A percentile compares a stretch with the other conserved stretches of the same genome.
Conservation (phyloP, 139 green algal species). For the Haematococcus lacustris region DNA sequence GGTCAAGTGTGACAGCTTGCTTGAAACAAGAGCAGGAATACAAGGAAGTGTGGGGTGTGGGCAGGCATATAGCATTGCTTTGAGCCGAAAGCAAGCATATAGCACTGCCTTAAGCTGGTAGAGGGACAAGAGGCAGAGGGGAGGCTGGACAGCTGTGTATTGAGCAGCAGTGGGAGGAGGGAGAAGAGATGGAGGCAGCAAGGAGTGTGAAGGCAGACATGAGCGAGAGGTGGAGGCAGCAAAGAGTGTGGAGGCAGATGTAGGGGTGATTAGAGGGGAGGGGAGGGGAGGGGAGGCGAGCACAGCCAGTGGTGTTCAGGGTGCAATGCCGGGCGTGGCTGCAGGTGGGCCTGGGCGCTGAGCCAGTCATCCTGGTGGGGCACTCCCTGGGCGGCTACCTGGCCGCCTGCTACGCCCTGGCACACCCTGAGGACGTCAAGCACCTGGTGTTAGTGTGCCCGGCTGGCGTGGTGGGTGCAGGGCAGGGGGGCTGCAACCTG, state of each 20-base stretch:
- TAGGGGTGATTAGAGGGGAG: not conserved
- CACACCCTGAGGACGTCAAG: conserved; percentile 71
- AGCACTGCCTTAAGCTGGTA: too few relatives aligned
- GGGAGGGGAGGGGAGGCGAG: not conserved
- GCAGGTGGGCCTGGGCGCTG: not conserved
- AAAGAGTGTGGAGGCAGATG: not conserved
- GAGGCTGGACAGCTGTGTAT: too few relatives aligned
- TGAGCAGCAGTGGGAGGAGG: not conserved
- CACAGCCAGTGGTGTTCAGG: not conserved
- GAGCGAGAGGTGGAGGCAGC: not conserved
- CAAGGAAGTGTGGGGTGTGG: too few relatives aligned
- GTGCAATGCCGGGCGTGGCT: not conserved
- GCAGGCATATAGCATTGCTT: too few relatives aligned
- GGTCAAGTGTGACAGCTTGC: too few relatives aligned
- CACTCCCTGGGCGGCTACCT: conserved; percentile 82
- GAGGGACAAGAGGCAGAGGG: too few relatives aligned
- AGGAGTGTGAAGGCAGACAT: not conserved
- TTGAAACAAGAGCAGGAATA: too few relatives aligned
- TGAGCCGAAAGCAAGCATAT: too few relatives aligned
- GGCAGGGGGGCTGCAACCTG: too few relatives aligned
- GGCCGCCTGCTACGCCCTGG: conserved; percentile 68
- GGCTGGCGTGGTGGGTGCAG: conserved; percentile 61
- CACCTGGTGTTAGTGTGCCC: conserved; percentile 85
- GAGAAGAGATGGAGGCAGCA: not conserved
- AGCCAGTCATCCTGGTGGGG: conserved; percentile 64